These are phyloP conservation scores for Pseudocercospora cruenta DNA, from an alignment of 2,329 filamentous ascomycete species.

Conservation along the genomic window DNA sequence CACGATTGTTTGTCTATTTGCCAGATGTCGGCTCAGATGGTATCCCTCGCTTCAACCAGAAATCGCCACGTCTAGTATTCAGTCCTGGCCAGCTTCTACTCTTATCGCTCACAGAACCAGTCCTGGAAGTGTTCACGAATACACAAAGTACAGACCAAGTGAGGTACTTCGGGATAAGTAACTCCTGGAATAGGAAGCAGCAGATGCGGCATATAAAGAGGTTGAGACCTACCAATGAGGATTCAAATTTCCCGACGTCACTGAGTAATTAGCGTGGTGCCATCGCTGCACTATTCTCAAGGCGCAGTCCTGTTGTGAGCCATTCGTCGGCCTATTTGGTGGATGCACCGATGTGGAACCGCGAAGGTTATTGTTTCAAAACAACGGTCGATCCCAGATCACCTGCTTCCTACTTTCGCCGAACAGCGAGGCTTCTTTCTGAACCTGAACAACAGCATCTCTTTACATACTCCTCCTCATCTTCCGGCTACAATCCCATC, in stretches of 20 bases:
- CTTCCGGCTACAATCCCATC: background rate
- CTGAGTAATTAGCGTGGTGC: background rate
- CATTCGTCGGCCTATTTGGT: background rate
- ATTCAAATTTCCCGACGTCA: background rate
- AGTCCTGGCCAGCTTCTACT: no score
- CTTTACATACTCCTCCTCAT: background rate
- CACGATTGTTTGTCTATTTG: background rate
- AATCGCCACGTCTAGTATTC: background rate
- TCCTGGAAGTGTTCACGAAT: background rate
- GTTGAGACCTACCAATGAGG: background rate
- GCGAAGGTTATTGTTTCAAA: constrained; percentile 6
- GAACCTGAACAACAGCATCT: background rate
- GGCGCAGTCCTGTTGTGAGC: constrained; percentile 1
- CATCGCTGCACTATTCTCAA: background rate
- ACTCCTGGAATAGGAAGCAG: background rate
- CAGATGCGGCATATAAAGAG: constrained; percentile 2
- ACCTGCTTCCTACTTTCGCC: background rate
- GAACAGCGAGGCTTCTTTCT: background rate
- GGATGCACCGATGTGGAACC: background rate
- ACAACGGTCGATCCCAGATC: background rate
- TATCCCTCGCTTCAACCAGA: background rate
- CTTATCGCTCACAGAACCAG: no score
- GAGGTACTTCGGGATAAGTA: background rate
- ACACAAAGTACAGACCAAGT: background rate
- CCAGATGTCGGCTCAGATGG: background rate